These are phyloP conservation scores for Theileria equi DNA, from an alignment of 169 alveolate species.

Conservation along the genomic window DNA sequence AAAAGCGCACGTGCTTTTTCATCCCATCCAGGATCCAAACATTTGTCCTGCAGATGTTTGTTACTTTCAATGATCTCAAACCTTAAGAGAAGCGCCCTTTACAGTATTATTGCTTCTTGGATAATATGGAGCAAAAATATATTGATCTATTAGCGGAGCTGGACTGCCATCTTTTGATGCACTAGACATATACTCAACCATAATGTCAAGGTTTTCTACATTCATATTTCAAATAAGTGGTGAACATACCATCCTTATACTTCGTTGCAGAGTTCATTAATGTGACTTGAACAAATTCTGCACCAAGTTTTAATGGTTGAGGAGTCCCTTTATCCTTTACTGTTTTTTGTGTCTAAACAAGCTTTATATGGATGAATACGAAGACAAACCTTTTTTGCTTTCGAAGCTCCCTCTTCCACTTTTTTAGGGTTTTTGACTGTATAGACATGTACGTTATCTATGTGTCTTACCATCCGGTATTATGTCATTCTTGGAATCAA, in stretches of 20 bases:
- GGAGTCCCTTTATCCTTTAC: too few species aligned
- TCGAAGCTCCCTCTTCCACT: too few species aligned
- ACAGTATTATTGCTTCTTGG: slow-evolving; percentile 45
- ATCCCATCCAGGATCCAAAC: slow-evolving; percentile 44
- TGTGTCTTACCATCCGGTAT: slow-evolving; percentile 60
- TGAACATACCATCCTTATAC: too few species aligned
- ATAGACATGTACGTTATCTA: too few species aligned
- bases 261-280: too few species aligned
- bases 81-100: slow-evolving; percentile 38
- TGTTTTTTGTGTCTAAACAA: too few species aligned
- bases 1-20: slow-evolving; percentile 15
- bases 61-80: not conserved
- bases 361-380: too few species aligned
- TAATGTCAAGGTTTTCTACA: slow-evolving; percentile 39
- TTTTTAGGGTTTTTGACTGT: too few species aligned
- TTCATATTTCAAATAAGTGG: too few species aligned
- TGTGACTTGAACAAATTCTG: too few species aligned
- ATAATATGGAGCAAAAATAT: slow-evolving; percentile 48
- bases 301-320: too few species aligned
- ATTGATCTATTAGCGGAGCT: slow-evolving; percentile 29
- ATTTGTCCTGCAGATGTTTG: slow-evolving; percentile 25
- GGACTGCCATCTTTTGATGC: slow-evolving; percentile 44
- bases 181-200: slow-evolving; percentile 1
- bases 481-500: slow-evolving; percentile 30
- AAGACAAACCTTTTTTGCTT: too few species aligned